Base-by-base conservation (phyloP, 2,329 filamentous ascomycete species). In the Penicillium janthinellum region DNA sequence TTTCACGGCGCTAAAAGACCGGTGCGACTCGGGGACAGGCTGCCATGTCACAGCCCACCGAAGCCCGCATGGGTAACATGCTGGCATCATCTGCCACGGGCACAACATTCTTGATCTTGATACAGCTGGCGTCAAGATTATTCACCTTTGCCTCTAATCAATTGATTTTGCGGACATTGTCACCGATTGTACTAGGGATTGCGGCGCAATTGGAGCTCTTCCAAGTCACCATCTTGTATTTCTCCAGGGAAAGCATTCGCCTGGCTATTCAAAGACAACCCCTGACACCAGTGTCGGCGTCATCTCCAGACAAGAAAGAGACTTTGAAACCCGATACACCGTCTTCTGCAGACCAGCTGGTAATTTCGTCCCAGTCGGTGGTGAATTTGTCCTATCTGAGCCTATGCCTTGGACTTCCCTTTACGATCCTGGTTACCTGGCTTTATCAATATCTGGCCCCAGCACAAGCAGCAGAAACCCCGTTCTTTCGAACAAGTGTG, bases 81-180 rank as follows among this genome's bases (percentile, higher is more conserved):
- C 57, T 72, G 54, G 64, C 66, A 28, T 72, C 72, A 12, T 70
- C 75, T 47, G 84, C 91, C 54, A 86, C 87, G 60, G 92, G 91
- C 57, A 92, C 92, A 55, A 90, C 90, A 14, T 88, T 95, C 71
- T 86, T 99, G 66, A 96, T 99, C 72, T 80, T 91, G 54, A 87
- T 97, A 47, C 95, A 98, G 77, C 83, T 99, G 64, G 83, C 84
- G 47, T 97, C 94, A n/a, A 89, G 94, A 61, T 88, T 89, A 56
- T 81, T 96, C 64, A 98, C 94, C 25, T 99, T 99, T 77, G 77
- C 89, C 66, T 90, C 95, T 72, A 99, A 98, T 78, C 94, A 99
- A 76, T 75, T 96, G 39, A 85, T 99, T 34, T 84, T 99, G 7
- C 91, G 94, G 38, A 94, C 90, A 73, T 81, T 98, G 47, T 96